These are phyloP conservation scores for Boletellus deceptivus DNA, from an alignment of 1,284 basidiomycete genomes.

Conservation along the genomic window DNA sequence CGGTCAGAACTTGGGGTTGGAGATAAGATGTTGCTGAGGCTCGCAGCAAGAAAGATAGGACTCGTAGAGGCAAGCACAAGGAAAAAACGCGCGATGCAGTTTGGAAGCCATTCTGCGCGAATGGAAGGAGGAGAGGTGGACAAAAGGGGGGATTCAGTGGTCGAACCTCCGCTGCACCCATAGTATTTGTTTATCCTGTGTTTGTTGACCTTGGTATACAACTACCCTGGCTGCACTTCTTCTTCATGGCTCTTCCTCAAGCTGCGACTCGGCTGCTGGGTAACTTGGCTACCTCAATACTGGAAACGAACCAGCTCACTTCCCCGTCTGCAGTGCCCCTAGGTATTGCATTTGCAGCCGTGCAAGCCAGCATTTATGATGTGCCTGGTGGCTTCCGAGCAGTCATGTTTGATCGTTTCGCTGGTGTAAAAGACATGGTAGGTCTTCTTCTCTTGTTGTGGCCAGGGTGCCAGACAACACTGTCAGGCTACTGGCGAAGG, in stretches of 20 bases:
- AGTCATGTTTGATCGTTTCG: slow-evolving; percentile 98
- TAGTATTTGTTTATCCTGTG: slow-evolving; percentile 19
- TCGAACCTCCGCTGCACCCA: slow-evolving; percentile 6
- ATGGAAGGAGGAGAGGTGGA: slow-evolving; percentile 66
- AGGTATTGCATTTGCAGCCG: slow-evolving; percentile 61
- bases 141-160: slow-evolving; percentile 48
- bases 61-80: slow-evolving; percentile 65
- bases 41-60: slow-evolving; percentile 67
- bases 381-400: slow-evolving; percentile 92
- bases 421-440: slow-evolving; percentile 83
- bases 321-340: slow-evolving; percentile 59
- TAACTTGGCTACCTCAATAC: slow-evolving; percentile 22
- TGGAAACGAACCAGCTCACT: slow-evolving; percentile 8
- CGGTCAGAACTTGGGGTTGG: slow-evolving; percentile 67
- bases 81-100: slow-evolving; percentile 96
- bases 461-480: neutral
- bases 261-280: slow-evolving; percentile 47
- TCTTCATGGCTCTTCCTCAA: slow-evolving; percentile 48
- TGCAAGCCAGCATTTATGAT: slow-evolving; percentile 87
- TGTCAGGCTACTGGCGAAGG: slow-evolving; percentile 83
- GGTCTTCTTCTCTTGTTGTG: slow-evolving; percentile 10
- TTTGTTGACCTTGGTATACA: slow-evolving; percentile 16
- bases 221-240: too few relatives aligned
- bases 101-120: slow-evolving; percentile 89
- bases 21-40: slow-evolving; percentile 84